These are phyloP conservation scores for Brassica balearica DNA, from an alignment of 441 rosid species.

Conservation along the genomic window DNA sequence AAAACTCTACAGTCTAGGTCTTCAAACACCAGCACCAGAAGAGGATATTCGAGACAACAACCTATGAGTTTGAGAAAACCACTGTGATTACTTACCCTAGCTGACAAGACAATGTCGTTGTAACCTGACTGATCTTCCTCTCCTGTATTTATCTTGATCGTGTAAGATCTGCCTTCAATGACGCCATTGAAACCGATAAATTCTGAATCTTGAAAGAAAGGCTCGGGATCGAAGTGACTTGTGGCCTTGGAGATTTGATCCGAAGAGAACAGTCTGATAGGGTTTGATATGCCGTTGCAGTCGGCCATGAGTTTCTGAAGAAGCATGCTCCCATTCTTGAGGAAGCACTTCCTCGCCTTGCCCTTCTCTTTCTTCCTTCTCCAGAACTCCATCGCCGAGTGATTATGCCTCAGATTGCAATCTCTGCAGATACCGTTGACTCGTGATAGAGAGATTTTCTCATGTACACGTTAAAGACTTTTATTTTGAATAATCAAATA, in stretches of 20 bases:
- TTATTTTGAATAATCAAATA: too few relatives aligned
- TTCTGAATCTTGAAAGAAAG: too few relatives aligned
- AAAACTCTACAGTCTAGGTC: not conserved
- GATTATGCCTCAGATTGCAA: too few relatives aligned
- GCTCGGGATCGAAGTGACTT: constrained; percentile 16
- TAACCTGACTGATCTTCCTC: not conserved
- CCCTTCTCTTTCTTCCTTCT: not conserved
- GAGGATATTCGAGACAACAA: constrained; percentile 1
- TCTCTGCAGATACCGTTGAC: too few relatives aligned
- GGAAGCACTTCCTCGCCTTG: not conserved
- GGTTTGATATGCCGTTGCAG: not conserved
- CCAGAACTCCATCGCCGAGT: not conserved
- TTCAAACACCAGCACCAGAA: not conserved
- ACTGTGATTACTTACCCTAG: constrained; percentile 40
- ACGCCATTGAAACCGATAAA: too few relatives aligned
- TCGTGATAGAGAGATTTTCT: too few relatives aligned
- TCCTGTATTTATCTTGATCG: not conserved
- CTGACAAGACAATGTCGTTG: constrained; percentile 28
- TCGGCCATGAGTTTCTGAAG: not conserved
- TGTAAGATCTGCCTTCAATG: not conserved
- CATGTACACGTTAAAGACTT: too few relatives aligned
- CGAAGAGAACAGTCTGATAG: not conserved
- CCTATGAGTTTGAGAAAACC: not conserved
- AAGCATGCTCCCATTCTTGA: not conserved
- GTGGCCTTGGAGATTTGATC: constrained; percentile 32